phyloP scores from a whole-genome alignment of 257 asterid species.

The Solanum paucissectum region DNA sequence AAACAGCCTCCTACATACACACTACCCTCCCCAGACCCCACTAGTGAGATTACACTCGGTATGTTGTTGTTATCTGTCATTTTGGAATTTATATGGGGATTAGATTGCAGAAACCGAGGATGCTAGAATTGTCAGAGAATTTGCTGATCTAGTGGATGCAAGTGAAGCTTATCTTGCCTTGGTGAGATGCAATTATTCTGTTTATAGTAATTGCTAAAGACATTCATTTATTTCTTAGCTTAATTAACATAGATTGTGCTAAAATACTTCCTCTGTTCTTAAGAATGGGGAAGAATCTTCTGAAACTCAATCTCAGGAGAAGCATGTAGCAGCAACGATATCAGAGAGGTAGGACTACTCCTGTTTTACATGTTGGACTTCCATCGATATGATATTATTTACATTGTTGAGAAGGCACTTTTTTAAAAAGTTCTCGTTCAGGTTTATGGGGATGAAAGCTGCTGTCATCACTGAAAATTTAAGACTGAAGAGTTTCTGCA shows the following conservation, averaged over 20 bases:
- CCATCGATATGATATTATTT: background rate
- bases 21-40: background rate
- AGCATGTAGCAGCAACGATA: slow-evolving; percentile 23
- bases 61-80: background rate
- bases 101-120: slow-evolving; percentile 70
- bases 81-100: slow-evolving; percentile 27
- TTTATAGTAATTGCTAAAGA: background rate
- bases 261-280: slow-evolving; percentile 1
- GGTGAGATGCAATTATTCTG: slow-evolving; percentile 28
- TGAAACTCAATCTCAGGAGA: slow-evolving; percentile 22
- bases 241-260: slow-evolving; percentile 3
- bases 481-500: slow-evolving; percentile 39
- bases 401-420: background rate
- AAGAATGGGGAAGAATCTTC: slow-evolving; percentile 15
- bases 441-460: slow-evolving; percentile 91
- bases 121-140: slow-evolving; percentile 51
- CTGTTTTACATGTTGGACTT: background rate
- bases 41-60: background rate
- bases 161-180: slow-evolving; percentile 29
- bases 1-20: background rate
- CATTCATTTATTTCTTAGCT: background rate
- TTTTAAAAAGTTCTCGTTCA: background rate
- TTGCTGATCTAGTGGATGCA: slow-evolving; percentile 67
- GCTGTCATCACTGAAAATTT: slow-evolving; percentile 45
- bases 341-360: slow-evolving; percentile 48